Evolutionary conservation across 352 stramenopile genomes (phyloP).

Genomic region (Phytophthora europaea): DNA sequence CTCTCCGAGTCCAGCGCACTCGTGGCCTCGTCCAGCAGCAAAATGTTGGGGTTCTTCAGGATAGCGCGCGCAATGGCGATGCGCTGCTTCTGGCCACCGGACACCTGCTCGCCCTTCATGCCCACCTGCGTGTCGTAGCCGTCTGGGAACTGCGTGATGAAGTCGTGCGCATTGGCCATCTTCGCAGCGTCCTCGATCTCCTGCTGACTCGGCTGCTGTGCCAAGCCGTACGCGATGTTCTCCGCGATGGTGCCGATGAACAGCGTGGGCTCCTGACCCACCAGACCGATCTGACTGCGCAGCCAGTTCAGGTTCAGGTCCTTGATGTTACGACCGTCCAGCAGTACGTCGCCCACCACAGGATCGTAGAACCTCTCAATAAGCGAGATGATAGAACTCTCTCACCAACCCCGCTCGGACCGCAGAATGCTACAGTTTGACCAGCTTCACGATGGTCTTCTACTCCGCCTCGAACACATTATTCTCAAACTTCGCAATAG

Average conservation of each 20-base stretch:
- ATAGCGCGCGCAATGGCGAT: conserved; percentile 95
- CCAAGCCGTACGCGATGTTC: conserved; percentile 61
- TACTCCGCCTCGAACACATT: conserved; percentile 42
- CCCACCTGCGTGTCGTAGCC: conserved; percentile 95
- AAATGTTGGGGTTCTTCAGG: conserved; percentile 37
- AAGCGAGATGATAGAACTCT: conserved; percentile 59
- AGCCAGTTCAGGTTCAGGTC: conserved; percentile 73
- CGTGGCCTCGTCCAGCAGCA: conserved; percentile 95
- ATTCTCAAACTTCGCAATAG: conserved; percentile 42
- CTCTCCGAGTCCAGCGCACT: conserved; percentile 86
- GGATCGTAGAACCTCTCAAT: conserved; percentile 81
- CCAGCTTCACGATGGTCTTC: conserved; percentile 62
- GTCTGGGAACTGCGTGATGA: conserved; percentile 92
- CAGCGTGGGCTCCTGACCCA: conserved; percentile 67
- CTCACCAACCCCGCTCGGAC: conserved; percentile 52
- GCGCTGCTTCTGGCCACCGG: conserved; percentile 76
- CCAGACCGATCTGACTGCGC: conserved; percentile 64
- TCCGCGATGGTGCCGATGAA: conserved; percentile 72
- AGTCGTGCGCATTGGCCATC: conserved; percentile 94
- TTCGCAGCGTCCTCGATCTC: conserved; percentile 89
- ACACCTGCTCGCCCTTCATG: conserved; percentile 91
- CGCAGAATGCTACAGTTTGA: conserved; percentile 70
- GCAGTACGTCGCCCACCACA: conserved; percentile 53
- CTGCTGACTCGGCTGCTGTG: conserved; percentile 36
- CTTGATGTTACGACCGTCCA: conserved; percentile 82